phyloP scores from a whole-genome alignment of 352 stramenopile genomes.

The Phytophthora tentaculata region DNA sequence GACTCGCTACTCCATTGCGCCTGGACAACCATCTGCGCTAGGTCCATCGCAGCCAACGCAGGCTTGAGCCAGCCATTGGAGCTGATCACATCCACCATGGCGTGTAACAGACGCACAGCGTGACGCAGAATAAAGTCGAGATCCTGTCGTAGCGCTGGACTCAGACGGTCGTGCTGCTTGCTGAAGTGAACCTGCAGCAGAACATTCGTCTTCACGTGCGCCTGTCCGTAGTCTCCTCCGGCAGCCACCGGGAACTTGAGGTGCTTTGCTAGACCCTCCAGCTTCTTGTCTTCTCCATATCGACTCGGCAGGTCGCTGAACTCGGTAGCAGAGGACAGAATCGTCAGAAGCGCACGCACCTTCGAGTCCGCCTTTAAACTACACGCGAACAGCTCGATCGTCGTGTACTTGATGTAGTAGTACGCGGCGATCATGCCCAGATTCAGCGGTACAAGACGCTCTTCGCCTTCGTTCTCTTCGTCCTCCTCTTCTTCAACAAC shows the following conservation, averaged over 20 bases:
- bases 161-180: conserved; percentile 90
- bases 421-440: conserved; percentile 99
- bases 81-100: conserved; percentile 99
- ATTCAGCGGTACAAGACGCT: conserved; percentile 96
- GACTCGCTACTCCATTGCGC: conserved; percentile 98
- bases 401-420: conserved; percentile 99
- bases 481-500: conserved; percentile 91
- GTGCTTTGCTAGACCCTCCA: conserved; percentile 94
- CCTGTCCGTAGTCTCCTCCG: conserved; percentile 90
- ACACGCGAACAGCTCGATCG: conserved; percentile 98
- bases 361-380: conserved; percentile 98
- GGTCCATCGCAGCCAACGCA: conserved; percentile 98
- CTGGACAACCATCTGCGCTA: conserved; percentile 99
- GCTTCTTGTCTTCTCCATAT: conserved; percentile 93
- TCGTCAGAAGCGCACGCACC: conserved; percentile 96
- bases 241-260: conserved; percentile 93
- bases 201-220: conserved; percentile 97
- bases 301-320: conserved; percentile 95
- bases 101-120: conserved; percentile 95
- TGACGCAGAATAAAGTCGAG: conserved; percentile 92
- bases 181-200: conserved; percentile 98
- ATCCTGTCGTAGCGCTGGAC: conserved; percentile 93
- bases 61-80: conserved; percentile 99
- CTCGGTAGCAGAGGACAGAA: conserved; percentile 96
- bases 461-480: conserved; percentile 86